Evolutionary conservation across 768 basidiomycete species (phyloP).

Genomic region (Psilocybe cyanescens): DNA sequence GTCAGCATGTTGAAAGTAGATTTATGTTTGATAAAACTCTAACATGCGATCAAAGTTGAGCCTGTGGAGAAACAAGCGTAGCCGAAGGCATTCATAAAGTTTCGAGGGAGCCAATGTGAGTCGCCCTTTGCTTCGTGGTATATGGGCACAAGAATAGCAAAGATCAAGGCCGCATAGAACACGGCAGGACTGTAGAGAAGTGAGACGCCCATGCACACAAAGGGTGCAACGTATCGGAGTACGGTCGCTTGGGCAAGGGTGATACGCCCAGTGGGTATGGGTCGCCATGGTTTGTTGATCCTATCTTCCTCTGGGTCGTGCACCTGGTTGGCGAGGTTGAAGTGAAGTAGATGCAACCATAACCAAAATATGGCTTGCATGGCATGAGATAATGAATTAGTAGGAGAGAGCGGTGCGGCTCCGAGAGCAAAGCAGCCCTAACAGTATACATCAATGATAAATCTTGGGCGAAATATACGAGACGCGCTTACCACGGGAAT

Average conservation of each 20-base stretch:
- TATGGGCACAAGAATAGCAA: slow-evolving; percentile 33
- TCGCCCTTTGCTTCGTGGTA: slow-evolving; percentile 44
- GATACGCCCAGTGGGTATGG: slow-evolving; percentile 47
- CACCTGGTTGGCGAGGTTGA: slow-evolving; percentile 48
- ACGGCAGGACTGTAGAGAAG: slow-evolving; percentile 32
- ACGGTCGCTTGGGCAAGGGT: slow-evolving; percentile 33
- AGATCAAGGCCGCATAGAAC: slow-evolving; percentile 34
- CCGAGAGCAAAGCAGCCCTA: slow-evolving; percentile 29
- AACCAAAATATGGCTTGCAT: slow-evolving; percentile 41
- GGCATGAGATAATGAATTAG: slow-evolving; percentile 21
- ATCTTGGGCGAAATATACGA: background rate
- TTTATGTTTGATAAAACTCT: background rate
- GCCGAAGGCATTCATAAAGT: slow-evolving; percentile 40
- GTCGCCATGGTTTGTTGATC: slow-evolving; percentile 47
- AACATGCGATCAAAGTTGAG: slow-evolving; percentile 40
- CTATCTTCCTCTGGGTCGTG: slow-evolving; percentile 44
- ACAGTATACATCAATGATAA: background rate
- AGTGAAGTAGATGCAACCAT: slow-evolving; percentile 48
- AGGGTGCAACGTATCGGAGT: slow-evolving; percentile 39
- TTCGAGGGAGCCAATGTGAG: slow-evolving; percentile 41
- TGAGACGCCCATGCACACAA: slow-evolving; percentile 38
- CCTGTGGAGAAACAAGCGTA: slow-evolving; percentile 41
- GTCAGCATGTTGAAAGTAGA: slow-evolving; percentile 3
- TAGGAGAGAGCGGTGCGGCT: slow-evolving; percentile 25
- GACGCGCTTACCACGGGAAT: slow-evolving; percentile 45